phyloP scores from a whole-genome alignment of 2,329 filamentous ascomycete genomes.

The Colletotrichum sidae region DNA sequence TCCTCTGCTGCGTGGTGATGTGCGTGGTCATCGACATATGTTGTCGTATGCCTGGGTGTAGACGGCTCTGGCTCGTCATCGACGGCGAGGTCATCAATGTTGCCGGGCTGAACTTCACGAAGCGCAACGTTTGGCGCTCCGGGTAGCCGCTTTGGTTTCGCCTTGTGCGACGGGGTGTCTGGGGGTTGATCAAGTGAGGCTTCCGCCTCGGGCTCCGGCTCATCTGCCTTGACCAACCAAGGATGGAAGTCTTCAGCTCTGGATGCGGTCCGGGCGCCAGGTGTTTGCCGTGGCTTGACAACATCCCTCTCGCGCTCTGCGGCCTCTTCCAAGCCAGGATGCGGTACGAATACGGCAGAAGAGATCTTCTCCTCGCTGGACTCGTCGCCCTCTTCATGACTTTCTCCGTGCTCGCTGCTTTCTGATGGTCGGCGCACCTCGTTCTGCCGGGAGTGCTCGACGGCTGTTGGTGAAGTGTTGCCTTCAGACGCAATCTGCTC shows the following conservation, averaged over 20 bases:
- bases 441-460: constrained; percentile 15
- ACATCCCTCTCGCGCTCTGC: constrained; percentile 44
- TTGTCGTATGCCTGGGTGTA: constrained; percentile 47
- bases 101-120: constrained; percentile 48
- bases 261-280: constrained; percentile 26
- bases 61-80: constrained; percentile 57
- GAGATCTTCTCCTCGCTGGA: constrained; percentile 88
- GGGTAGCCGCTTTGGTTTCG: constrained; percentile 32
- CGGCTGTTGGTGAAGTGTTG: constrained; percentile 21
- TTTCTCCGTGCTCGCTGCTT: constrained; percentile 52
- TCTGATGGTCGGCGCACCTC: constrained; percentile 51
- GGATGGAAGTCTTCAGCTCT: constrained; percentile 55
- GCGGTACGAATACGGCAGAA: constrained; percentile 85
- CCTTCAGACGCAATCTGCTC: constrained; percentile 28
- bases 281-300: constrained; percentile 40
- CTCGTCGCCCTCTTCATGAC: constrained; percentile 63
- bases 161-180: constrained; percentile 25
- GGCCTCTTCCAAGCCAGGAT: constrained; percentile 67
- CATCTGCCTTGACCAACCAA: constrained; percentile 70
- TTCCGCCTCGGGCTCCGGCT: constrained; percentile 53
- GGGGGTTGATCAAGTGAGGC: constrained; percentile 23
- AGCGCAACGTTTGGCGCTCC: constrained; percentile 33
- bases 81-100: constrained; percentile 53
- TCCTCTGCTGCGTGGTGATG: constrained; percentile 63
- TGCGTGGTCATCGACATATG: constrained; percentile 58